These are phyloP conservation scores for Sutorius eximius DNA, from an alignment of 1,284 basidiomycete species.

Conservation along the genomic window DNA sequence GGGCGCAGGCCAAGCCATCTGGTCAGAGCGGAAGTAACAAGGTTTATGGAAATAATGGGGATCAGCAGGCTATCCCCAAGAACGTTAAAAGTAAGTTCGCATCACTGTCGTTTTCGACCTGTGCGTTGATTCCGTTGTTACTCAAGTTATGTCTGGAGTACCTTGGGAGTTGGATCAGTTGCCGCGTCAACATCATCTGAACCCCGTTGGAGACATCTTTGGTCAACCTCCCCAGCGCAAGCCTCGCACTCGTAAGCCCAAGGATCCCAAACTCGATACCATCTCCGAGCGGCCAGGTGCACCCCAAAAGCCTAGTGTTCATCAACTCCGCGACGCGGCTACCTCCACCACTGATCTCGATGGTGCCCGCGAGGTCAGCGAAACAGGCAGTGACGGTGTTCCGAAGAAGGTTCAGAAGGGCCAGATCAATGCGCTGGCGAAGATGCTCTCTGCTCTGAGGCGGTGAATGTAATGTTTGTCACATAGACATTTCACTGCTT, in stretches of 20 bases:
- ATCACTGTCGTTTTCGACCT: background rate
- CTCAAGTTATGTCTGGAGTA: conserved; percentile 71
- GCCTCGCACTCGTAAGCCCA: conserved; percentile 62
- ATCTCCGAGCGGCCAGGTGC: conserved; percentile 64
- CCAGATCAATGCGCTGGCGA: conserved; percentile 79
- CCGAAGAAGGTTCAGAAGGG: conserved; percentile 82
- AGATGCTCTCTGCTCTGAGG: conserved; percentile 78
- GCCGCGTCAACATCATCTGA: conserved; percentile 61
- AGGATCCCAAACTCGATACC: conserved; percentile 65
- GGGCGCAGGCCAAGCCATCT: conserved; percentile 40
- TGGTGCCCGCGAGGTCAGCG: conserved; percentile 26
- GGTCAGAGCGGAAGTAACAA: conserved; percentile 21
- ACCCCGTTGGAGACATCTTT: conserved; percentile 61
- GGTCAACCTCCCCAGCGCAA: conserved; percentile 62
- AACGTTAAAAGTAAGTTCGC: conserved; percentile 74
- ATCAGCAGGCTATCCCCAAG: conserved; percentile 50
- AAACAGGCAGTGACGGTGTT: conserved; percentile 41
- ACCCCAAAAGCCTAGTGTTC: conserved; percentile 24
- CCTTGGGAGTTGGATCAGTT: conserved; percentile 70
- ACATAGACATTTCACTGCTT: conserved; percentile 6
- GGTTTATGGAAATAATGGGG: conserved; percentile 19
- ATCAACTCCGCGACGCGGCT: conserved; percentile 52
- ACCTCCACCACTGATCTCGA: conserved; percentile 69
- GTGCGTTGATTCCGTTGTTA: conserved; percentile 12
- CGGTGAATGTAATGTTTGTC: conserved; percentile 47